Conservation (phyloP, 1,284 basidiomycete genomes). For the Cryptococcus sp. region DNA sequence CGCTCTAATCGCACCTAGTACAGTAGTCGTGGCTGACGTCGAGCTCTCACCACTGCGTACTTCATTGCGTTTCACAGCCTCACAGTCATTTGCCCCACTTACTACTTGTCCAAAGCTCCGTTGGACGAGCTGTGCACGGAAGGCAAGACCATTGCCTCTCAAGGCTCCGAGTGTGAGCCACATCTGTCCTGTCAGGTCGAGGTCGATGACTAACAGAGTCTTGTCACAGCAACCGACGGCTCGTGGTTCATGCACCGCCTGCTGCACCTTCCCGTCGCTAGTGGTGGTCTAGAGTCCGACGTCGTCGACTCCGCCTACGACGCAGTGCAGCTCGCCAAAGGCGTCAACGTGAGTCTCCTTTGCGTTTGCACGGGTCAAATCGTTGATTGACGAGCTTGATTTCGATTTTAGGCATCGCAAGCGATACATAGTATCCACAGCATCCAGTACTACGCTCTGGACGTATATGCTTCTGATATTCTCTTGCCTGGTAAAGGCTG, state of each 20-base stretch:
- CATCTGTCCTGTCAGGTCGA: neutral
- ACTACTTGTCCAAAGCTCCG: constrained; percentile 17
- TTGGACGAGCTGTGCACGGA: constrained; percentile 14
- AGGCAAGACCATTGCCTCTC: constrained; percentile 14
- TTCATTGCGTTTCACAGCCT: constrained; percentile 4
- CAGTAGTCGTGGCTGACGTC: neutral
- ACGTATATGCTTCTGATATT: constrained; percentile 19
- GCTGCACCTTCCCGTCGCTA: constrained; percentile 13
- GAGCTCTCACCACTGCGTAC: no score
- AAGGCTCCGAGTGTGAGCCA: constrained; percentile 18
- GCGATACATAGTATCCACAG: constrained; percentile 14
- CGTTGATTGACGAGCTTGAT: neutral
- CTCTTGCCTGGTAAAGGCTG: constrained; percentile 18
- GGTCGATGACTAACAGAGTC: neutral
- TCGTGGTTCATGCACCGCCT: constrained; percentile 22
- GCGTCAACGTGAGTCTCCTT: constrained; percentile 14
- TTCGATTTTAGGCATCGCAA: constrained; percentile 16
- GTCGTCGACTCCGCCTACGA: constrained; percentile 18
- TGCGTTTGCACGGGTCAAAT: neutral
- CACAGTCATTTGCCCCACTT: constrained; percentile 16
- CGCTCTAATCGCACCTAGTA: neutral
- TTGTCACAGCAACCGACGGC: constrained; percentile 18
- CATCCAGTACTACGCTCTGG: constrained; percentile 19
- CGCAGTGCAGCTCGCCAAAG: constrained; percentile 15
- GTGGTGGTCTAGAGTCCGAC: constrained; percentile 9